A percentile compares a stretch with the other conserved stretches of the same genome.
phyloP scores from a whole-genome alignment of 164 flowering plant species.

The Vitis cinerea region DNA sequence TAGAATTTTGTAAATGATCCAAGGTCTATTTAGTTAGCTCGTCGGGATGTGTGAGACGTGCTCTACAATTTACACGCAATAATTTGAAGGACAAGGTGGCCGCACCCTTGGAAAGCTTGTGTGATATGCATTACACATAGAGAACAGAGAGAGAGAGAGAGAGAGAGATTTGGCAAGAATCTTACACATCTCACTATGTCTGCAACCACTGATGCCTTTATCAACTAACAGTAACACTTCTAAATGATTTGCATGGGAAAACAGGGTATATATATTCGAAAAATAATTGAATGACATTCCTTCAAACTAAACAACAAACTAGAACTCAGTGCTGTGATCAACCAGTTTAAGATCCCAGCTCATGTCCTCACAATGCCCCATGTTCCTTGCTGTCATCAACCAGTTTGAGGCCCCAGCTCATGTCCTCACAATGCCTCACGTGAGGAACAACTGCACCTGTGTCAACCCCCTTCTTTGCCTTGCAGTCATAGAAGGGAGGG shows the following conservation, averaged over 20 bases:
- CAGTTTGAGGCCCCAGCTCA: slow-evolving; percentile 86
- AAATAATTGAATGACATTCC: background rate
- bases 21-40: too few species aligned
- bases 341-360: slow-evolving; percentile 53
- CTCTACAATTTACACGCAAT: too few species aligned
- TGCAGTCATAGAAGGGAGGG: slow-evolving; percentile 87
- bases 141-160: too few species aligned
- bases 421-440: slow-evolving; percentile 82
- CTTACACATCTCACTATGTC: too few species aligned
- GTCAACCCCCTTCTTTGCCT: slow-evolving; percentile 62
- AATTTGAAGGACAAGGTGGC: too few species aligned
- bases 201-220: background rate
- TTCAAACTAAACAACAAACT: slow-evolving; percentile 2
- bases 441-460: slow-evolving; percentile 77
- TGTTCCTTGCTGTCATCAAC: slow-evolving; percentile 35
- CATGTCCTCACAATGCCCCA: slow-evolving; percentile 84
- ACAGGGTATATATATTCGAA: background rate
- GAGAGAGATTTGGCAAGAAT: too few species aligned
- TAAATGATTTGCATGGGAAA: background rate
- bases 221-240: background rate
- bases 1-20: too few species aligned
- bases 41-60: too few species aligned
- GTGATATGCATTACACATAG: too few species aligned
- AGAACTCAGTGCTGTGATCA: slow-evolving; percentile 14
- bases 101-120: too few species aligned